A percentile compares a stretch with the other conserved stretches of the same genome.
Evolutionary conservation across 2,329 filamentous ascomycete genomes (phyloP).

Genomic region (Xylaria digitata): DNA sequence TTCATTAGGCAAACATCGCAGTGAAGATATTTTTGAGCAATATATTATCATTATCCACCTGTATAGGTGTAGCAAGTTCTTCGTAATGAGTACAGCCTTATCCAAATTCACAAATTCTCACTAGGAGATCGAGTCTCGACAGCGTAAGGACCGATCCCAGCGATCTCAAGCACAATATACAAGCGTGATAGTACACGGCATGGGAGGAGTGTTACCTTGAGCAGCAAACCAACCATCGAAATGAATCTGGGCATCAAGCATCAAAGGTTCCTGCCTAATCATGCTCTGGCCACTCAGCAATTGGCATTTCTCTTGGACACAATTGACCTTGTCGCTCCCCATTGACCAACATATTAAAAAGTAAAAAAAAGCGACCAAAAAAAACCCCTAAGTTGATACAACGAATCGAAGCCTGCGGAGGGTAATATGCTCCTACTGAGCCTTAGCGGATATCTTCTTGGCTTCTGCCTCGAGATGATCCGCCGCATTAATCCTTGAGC

Average conservation of each 20-base stretch:
- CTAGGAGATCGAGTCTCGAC: conserved; percentile 28
- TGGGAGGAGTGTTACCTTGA: conserved; percentile 15
- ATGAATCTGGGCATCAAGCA: conserved; percentile 32
- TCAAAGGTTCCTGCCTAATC: conserved; percentile 35
- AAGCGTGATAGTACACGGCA: conserved; percentile 35
- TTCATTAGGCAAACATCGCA: no score
- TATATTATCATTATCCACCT: conserved; percentile 46
- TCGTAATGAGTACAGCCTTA: conserved; percentile 40
- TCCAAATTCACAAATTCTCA: conserved; percentile 40
- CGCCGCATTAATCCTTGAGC: conserved; percentile 55
- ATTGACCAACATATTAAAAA: conserved; percentile 28
- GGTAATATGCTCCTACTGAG: conserved; percentile 39
- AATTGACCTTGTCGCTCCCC: conserved; percentile 35
- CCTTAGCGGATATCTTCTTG: conserved; percentile 50
- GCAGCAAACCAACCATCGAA: conserved; percentile 32
- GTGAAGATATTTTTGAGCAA: not conserved
- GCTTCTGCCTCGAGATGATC: conserved; percentile 60
- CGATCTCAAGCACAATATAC: conserved; percentile 32
- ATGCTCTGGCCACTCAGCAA: conserved; percentile 27
- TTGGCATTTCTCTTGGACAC: conserved; percentile 36
- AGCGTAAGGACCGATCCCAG: conserved; percentile 4
- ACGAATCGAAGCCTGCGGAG: conserved; percentile 33
- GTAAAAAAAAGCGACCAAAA: conserved; percentile 23
- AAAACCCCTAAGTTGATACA: conserved; percentile 46
- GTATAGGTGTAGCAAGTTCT: conserved; percentile 32